phyloP scores from a whole-genome alignment of 495 filamentous ascomycete species.

The Bryoglossum gracile region DNA sequence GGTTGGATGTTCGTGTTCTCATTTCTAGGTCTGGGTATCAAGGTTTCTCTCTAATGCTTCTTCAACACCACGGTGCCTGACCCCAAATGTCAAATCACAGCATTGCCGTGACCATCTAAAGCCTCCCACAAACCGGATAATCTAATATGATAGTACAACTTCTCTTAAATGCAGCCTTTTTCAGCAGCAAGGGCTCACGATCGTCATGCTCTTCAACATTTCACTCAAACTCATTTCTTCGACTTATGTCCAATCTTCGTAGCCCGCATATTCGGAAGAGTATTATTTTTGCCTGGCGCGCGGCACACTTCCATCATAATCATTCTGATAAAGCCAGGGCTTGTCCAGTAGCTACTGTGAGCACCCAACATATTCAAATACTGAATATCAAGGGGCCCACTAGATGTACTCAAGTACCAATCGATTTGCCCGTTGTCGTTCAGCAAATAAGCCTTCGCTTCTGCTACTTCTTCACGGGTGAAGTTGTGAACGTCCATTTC shows the following conservation, averaged over 20 bases:
- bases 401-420: conserved; percentile 71
- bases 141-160: neutral
- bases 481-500: conserved; percentile 97
- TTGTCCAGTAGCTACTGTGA: conserved; percentile 91
- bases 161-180: neutral
- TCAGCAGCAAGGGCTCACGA: neutral
- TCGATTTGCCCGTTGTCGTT: conserved; percentile 97
- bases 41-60: conserved; percentile 7
- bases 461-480: conserved; percentile 82
- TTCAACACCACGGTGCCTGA: neutral
- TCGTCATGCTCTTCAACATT: neutral
- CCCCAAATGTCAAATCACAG: neutral
- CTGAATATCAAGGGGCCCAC: conserved; percentile 83
- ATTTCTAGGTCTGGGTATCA: conserved; percentile 16
- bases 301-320: conserved; percentile 82
- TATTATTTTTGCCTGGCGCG: conserved; percentile 58
- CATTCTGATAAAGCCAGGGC: conserved; percentile 77
- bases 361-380: conserved; percentile 96
- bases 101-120: neutral
- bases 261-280: conserved; percentile 61
- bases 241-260: conserved; percentile 49
- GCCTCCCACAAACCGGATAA: neutral
- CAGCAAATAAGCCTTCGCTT: conserved; percentile 76
- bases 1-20: conserved; percentile 4
- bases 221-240: neutral